Evolutionary conservation across 1,284 basidiomycete species (phyloP), one percentile per base, ranked within the genome.

Genomic region (Ganoderma resinaceum): DNA sequence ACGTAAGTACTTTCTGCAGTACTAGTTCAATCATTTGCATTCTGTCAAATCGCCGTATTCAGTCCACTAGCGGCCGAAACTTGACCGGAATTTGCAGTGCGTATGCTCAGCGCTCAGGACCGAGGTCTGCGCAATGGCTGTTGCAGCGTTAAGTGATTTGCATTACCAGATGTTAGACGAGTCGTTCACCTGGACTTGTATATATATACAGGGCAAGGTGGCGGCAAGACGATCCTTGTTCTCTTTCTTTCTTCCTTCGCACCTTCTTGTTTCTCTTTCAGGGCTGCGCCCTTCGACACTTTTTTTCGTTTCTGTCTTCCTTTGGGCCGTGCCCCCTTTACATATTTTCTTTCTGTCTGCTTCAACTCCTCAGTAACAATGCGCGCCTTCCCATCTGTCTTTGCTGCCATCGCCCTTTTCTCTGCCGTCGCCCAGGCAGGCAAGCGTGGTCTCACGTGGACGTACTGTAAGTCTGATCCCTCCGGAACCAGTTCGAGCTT

Each of bases 391-490:
- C 31, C 52, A 6, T 60, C 58, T 40, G 35, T 26, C 58, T 26
- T 60, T 37, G 58, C 35, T 60, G 37, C 58, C 26, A 12, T 60
- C 16, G 58, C 58, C 23, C 58, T 60, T 16, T 60, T 60, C 23
- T 26, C 37, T 37, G 58, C 58, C 20, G 38, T 26, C 35, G 58
- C 58, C 14, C 58, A 60, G 37, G 58, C 58, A 26, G 58, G 38
- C 58, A 60, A 60, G 58, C 58, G 58, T 42, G 58, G 58, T 60
- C 38, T 60, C 38, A 26, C 23, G 18, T 60, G 58, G 58, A n/a
- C 58, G 26, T 60, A 60, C 58, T 60, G 58, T 60, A 29, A 60
- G 58, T 31, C 18, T 1, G 18, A 11, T 4, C 16, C 2, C n/a
- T 12, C 14, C n/a, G 4, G 11, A 33, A 37, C 33, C 2, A 8